Evolutionary conservation across 495 filamentous ascomycete genomes (phyloP), one percentile per base, ranked within the genome.

Genomic region (Penicillium parvum): DNA sequence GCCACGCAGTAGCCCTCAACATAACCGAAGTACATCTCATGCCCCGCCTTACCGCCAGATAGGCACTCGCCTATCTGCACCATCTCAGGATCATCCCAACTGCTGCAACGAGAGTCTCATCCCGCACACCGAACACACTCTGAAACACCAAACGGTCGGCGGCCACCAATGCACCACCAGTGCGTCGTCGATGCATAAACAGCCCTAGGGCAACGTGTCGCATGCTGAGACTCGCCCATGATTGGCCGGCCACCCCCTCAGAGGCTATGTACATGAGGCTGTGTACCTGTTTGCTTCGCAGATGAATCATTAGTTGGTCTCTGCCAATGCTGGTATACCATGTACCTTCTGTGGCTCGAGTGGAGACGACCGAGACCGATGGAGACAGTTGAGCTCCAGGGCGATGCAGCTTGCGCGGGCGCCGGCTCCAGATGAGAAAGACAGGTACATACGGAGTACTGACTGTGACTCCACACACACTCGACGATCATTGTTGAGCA

Each of bases 401-500:
- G n/a, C n/a, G n/a, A 40, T 40, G 34, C 38, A 49, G 40, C 45
- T 25, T 22, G 37, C 27, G 15, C 16, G 17, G 23, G 34, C 25
- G 32, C 32, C 40, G 28, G 49, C 28, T 38, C 50, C 45, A 40
- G 30, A n/a, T n/a, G 34, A 30, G 29, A 20, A 27, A 19, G 37
- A 37, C 50, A n/a, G n/a, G n/a, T n/a, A n/a, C n/a, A n/a, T n/a
- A n/a, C n/a, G n/a, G n/a, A n/a, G n/a, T n/a, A n/a, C n/a, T n/a
- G n/a, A n/a, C n/a, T n/a, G n/a, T n/a, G n/a, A n/a, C n/a, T n/a
- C n/a, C 37, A 37, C 51, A 43, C 47, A 33, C 26, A 26, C 20
- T 34, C 43, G 46, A 45, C 46, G 51, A 54, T 54, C 51, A 45
- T 34, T 49, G 46, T 42, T 54, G n/a, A n/a, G n/a, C n/a, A n/a